These are phyloP conservation scores for Sanghuangporus sanghuang DNA, from an alignment of 1,284 basidiomycete genomes.

Conservation along the genomic window DNA sequence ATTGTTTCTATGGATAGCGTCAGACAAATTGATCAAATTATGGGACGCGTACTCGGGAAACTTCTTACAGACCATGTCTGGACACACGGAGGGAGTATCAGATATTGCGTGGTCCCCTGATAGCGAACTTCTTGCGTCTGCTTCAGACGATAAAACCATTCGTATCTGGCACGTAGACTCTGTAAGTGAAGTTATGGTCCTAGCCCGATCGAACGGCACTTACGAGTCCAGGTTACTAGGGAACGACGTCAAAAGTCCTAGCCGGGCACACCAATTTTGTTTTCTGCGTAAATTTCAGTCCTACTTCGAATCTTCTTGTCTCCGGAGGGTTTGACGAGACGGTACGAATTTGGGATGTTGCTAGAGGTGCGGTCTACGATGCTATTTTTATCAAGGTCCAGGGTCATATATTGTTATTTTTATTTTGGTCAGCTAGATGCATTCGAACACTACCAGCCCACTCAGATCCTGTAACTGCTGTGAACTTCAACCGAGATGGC, in stretches of 20 bases:
- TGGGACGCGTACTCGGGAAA: conserved; percentile 73
- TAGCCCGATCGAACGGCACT: neutral
- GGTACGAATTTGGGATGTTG: conserved; percentile 93
- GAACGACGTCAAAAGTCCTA: conserved; percentile 54
- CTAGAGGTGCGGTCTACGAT: conserved; percentile 52
- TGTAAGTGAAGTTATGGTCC: conserved; percentile 33
- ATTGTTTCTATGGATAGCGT: conserved; percentile 45
- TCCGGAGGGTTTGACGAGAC: conserved; percentile 95
- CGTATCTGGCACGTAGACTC: conserved; percentile 75
- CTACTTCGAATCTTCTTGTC: conserved; percentile 82
- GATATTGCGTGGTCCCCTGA: conserved; percentile 86
- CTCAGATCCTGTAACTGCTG: conserved; percentile 92
- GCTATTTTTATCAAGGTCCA: neutral
- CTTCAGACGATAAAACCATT: conserved; percentile 86
- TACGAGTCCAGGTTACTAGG: conserved; percentile 35
- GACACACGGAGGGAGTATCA: conserved; percentile 79
- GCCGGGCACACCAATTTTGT: conserved; percentile 91
- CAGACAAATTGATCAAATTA: conserved; percentile 74
- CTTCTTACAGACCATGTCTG: conserved; percentile 62
- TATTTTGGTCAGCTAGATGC: conserved; percentile 51
- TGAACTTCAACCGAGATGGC: conserved; percentile 92
- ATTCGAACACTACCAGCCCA: conserved; percentile 88
- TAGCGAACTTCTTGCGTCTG: conserved; percentile 78
- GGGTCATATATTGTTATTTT: neutral
- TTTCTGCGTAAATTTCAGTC: conserved; percentile 89